Evolutionary conservation across 768 basidiomycete genomes (phyloP).

Genomic region (Lactifluus subvellereus): DNA sequence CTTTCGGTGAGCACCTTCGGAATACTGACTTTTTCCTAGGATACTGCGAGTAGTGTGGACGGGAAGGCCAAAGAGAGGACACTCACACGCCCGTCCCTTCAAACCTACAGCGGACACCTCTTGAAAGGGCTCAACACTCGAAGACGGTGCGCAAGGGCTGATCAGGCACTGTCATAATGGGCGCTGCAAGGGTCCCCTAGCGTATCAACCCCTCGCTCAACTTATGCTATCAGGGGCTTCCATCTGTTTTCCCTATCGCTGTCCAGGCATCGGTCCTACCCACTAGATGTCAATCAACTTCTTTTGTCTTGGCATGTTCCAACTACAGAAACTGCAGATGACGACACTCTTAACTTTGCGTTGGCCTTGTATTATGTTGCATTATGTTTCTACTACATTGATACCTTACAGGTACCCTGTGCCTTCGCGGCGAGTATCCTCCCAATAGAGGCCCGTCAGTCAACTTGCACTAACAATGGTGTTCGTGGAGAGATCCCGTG

Average conservation of each 20-base stretch:
- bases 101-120: neutral
- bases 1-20: too few species aligned
- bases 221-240: neutral
- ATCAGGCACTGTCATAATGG: neutral
- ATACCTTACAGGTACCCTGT: neutral
- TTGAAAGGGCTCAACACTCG: neutral
- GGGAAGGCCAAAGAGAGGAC: neutral
- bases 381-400: neutral
- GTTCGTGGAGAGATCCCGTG: neutral
- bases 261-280: neutral
- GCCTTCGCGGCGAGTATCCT: neutral
- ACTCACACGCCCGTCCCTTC: too few species aligned
- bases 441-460: neutral
- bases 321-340: constrained; percentile 17
- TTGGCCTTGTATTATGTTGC: constrained; percentile 26
- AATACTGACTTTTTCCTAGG: neutral
- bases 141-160: neutral
- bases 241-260: neutral
- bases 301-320: neutral
- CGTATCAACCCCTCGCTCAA: neutral
- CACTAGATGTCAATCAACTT: neutral
- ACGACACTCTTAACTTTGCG: constrained; percentile 40
- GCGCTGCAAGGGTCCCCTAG: neutral
- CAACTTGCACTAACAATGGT: neutral
- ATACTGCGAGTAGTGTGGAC: neutral